Evolutionary conservation across 2,329 filamentous ascomycete genomes (phyloP).

Genomic region (Diaporthe australafricana): DNA sequence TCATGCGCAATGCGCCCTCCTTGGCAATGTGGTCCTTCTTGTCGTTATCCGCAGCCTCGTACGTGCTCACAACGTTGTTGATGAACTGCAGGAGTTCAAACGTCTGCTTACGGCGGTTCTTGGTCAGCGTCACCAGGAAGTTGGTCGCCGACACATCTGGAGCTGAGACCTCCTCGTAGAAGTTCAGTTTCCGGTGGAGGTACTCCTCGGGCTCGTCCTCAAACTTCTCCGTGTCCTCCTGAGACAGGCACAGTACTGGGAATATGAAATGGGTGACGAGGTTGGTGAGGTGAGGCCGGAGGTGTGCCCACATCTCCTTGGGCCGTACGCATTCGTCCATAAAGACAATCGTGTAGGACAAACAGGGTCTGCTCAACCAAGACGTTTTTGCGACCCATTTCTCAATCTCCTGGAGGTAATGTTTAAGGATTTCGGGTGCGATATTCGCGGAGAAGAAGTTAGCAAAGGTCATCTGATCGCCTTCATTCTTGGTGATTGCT

Average conservation of each 20-base stretch:
- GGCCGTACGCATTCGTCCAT: conserved; percentile 97
- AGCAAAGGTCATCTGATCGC: conserved; percentile 82
- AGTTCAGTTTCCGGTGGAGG: conserved; percentile 96
- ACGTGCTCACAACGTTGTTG: conserved; percentile 93
- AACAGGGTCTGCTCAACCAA: conserved; percentile 93
- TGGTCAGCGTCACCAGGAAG: conserved; percentile 94
- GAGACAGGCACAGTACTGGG: conserved; percentile 90
- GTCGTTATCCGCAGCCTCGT: conserved; percentile 84
- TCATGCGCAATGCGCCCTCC: conserved; percentile 96
- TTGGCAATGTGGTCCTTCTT: conserved; percentile 96
- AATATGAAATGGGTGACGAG: conserved; percentile 96
- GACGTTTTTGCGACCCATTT: conserved; percentile 95
- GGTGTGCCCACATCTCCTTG: conserved; percentile 94
- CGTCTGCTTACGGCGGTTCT: conserved; percentile 93
- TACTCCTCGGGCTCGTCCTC: conserved; percentile 96
- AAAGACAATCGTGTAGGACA: conserved; percentile 94
- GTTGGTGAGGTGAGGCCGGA: conserved; percentile 93
- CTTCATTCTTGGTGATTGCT: conserved; percentile 76
- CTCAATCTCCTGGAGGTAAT: conserved; percentile 94
- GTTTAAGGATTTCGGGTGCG: conserved; percentile 94
- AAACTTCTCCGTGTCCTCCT: conserved; percentile 94
- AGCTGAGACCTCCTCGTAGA: conserved; percentile 95
- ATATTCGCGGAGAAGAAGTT: conserved; percentile 93
- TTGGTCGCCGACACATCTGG: conserved; percentile 97
- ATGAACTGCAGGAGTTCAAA: conserved; percentile 95